Evolutionary conservation across 768 basidiomycete genomes (phyloP).

Genomic region (Suillus fuscotomentosus): DNA sequence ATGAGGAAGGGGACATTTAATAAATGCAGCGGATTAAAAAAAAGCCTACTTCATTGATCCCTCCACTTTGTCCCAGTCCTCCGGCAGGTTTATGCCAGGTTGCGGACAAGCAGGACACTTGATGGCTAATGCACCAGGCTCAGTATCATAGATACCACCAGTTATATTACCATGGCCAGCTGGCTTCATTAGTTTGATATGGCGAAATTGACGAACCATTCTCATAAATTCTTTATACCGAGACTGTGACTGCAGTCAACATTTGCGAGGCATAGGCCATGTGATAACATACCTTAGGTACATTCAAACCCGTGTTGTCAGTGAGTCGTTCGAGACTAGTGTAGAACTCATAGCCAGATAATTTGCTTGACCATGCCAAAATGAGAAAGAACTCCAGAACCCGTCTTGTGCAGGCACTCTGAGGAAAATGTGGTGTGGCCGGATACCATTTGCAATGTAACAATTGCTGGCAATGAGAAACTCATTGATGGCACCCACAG

Average conservation of each 20-base stretch:
- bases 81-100: slow-evolving; percentile 6
- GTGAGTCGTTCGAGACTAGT: slow-evolving; percentile 10
- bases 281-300: background rate
- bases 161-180: background rate
- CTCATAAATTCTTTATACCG: background rate
- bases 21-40: background rate
- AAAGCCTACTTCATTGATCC: slow-evolving; percentile 18
- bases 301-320: slow-evolving; percentile 14
- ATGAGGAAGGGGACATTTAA: background rate
- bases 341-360: slow-evolving; percentile 21
- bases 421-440: no score
- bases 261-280: background rate
- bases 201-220: background rate
- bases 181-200: background rate
- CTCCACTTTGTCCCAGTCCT: slow-evolving; percentile 2
- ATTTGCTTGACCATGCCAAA: slow-evolving; percentile 16
- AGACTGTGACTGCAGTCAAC: background rate
- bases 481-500: slow-evolving; percentile 26
- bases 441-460: slow-evolving; percentile 13
- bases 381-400: slow-evolving; percentile 11
- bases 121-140: slow-evolving; percentile 18
- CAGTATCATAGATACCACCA: background rate
- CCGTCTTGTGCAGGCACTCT: no score
- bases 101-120: slow-evolving; percentile 8
- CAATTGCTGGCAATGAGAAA: slow-evolving; percentile 26